Conservation (phyloP, 768 basidiomycete species). For the Tulasnella sp. region DNA sequence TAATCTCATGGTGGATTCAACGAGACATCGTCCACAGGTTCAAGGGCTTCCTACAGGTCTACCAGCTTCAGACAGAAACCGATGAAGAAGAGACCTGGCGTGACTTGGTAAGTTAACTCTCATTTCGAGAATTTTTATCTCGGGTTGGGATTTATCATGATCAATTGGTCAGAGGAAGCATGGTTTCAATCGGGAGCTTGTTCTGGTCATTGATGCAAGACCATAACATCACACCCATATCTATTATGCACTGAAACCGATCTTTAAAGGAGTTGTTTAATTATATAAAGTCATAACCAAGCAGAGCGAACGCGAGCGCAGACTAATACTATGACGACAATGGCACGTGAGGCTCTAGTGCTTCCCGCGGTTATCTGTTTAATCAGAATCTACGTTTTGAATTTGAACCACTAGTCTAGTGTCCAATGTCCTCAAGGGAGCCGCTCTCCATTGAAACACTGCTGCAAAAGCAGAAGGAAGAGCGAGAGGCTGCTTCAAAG, state of each 20-base stretch:
- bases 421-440: constrained; percentile 26
- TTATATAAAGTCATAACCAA: too few relatives aligned
- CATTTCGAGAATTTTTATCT: not conserved
- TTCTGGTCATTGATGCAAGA: constrained; percentile 33
- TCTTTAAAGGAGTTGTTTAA: not conserved
- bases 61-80: constrained; percentile 72
- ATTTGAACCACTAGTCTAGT: not conserved
- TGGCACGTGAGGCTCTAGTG: too few relatives aligned
- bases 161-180: constrained; percentile 42
- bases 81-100: constrained; percentile 68
- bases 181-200: constrained; percentile 57
- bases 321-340: too few relatives aligned
- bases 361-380: not conserved
- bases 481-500: constrained; percentile 84
- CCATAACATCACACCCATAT: constrained; percentile 9
- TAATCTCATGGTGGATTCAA: not conserved
- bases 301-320: too few relatives aligned
- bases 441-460: constrained; percentile 84
- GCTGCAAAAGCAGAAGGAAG: constrained; percentile 72
- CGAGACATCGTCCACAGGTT: constrained; percentile 32
- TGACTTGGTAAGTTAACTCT: constrained; percentile 43
- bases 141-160: not conserved
- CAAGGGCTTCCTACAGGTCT: constrained; percentile 70
- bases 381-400: not conserved
- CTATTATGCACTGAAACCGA: not conserved